These are phyloP conservation scores for Lasiosphaeria ovina DNA, from an alignment of 495 filamentous ascomycete genomes.

Conservation along the genomic window DNA sequence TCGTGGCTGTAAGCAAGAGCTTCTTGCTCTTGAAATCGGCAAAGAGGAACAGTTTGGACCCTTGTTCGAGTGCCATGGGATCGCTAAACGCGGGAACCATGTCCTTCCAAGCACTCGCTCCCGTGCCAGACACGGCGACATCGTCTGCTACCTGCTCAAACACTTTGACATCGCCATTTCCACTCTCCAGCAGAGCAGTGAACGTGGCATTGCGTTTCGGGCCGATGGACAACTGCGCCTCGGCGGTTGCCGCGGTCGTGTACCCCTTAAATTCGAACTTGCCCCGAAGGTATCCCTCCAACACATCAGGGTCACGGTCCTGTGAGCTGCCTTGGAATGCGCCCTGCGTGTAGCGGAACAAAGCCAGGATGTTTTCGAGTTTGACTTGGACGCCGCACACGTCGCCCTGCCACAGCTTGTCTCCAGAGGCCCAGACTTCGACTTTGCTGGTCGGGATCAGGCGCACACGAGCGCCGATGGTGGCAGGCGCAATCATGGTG, in stretches of 20 bases:
- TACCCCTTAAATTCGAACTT: neutral
- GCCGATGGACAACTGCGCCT: neutral
- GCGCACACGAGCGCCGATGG: neutral
- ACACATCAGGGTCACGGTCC: neutral
- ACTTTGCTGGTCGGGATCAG: neutral
- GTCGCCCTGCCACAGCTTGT: neutral
- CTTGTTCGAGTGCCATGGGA: neutral
- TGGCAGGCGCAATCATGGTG: neutral
- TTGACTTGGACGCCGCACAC: neutral
- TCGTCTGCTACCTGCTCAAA: neutral
- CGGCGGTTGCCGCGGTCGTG: neutral
- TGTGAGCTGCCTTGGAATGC: neutral
- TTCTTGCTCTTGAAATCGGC: constrained; percentile 1
- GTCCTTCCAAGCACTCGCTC: neutral
- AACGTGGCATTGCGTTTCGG: neutral
- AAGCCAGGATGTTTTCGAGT: neutral
- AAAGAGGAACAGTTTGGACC: neutral
- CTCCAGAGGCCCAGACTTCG: neutral
- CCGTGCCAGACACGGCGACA: neutral
- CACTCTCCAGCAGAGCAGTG: neutral
- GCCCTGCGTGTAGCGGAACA: neutral
- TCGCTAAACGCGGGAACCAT: neutral
- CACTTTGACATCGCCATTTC: neutral
- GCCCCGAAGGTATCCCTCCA: neutral
- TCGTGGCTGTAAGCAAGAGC: neutral